These are phyloP conservation scores for Hibiscus tridactylites DNA, from an alignment of 345 rosid genomes.

Conservation along the genomic window DNA sequence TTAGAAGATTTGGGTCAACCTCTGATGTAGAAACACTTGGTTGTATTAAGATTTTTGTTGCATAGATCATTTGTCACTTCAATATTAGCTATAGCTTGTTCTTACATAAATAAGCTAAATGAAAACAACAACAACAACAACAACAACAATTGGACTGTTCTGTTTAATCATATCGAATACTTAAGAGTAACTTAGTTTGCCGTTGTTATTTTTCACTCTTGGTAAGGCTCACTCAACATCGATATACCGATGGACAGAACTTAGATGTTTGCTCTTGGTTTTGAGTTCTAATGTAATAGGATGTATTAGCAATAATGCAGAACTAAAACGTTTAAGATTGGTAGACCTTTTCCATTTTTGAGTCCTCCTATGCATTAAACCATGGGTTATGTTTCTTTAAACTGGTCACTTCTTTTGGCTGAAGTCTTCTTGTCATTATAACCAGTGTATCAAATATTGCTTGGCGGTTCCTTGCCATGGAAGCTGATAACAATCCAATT, in stretches of 20 bases:
- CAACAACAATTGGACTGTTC: neutral
- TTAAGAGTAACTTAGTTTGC: neutral
- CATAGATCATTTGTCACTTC: neutral
- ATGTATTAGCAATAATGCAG: neutral
- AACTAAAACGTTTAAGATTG: neutral
- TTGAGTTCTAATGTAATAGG: neutral
- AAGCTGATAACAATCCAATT: neutral
- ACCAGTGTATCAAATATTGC: neutral
- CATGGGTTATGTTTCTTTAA: neutral
- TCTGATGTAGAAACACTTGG: neutral
- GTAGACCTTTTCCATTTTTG: neutral
- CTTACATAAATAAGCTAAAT: neutral
- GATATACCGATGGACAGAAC: neutral
- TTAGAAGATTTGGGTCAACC: neutral
- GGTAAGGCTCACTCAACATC: neutral
- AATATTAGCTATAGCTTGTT: neutral
- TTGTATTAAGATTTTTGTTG: neutral
- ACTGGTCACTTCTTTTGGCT: neutral
- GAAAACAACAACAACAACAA: neutral
- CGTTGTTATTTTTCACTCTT: neutral
- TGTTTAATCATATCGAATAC: neutral
- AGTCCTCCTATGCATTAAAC: neutral
- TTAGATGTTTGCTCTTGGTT: neutral
- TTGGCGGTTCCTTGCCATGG: neutral
- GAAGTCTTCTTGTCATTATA: neutral